These are phyloP conservation scores for Fraxinus baroniana DNA, from an alignment of 305 asterid species.

Conservation along the genomic window DNA sequence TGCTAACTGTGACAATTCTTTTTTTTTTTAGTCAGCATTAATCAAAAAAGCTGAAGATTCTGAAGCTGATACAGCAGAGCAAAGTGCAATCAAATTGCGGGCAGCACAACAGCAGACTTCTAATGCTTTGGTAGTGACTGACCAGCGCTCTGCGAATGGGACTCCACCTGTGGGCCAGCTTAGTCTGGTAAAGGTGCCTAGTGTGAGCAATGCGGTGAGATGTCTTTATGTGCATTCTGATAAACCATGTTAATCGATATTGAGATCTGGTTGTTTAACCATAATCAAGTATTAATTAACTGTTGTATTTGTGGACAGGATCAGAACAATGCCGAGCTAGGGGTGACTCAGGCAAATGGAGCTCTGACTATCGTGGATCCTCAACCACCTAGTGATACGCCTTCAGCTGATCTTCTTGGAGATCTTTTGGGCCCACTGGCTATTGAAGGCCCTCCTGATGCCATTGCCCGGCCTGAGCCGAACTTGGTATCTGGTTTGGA, in stretches of 20 bases:
- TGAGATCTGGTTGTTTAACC: slow-evolving; percentile 13
- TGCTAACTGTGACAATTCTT: slow-evolving; percentile 23
- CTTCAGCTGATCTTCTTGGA: slow-evolving; percentile 90
- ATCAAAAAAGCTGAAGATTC: slow-evolving; percentile 84
- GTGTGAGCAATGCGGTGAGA: slow-evolving; percentile 57
- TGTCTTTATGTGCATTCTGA: slow-evolving; percentile 29
- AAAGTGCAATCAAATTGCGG: slow-evolving; percentile 90
- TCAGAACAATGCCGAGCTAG: slow-evolving; percentile 45
- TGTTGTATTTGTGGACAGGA: slow-evolving; percentile 39
- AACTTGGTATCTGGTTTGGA: slow-evolving; percentile 44
- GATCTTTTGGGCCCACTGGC: slow-evolving; percentile 91
- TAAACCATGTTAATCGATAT: slow-evolving; percentile 15
- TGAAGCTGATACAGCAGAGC: slow-evolving; percentile 95
- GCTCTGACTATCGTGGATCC: slow-evolving; percentile 81
- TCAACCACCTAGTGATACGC: slow-evolving; percentile 56
- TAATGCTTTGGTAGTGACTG: slow-evolving; percentile 78
- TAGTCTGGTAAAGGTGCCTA: slow-evolving; percentile 81
- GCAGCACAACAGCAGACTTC: slow-evolving; percentile 79
- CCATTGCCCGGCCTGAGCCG: slow-evolving; percentile 42
- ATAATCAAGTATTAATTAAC: slow-evolving; percentile 26
- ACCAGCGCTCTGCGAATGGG: slow-evolving; percentile 77
- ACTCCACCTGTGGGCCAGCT: slow-evolving; percentile 60
- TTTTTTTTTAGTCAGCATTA: slow-evolving; percentile 64
- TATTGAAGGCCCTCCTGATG: slow-evolving; percentile 62
- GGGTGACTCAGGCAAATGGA: slow-evolving; percentile 66